Conservation (phyloP, 2,329 filamentous ascomycete genomes). For the Claviceps sorghi region DNA sequence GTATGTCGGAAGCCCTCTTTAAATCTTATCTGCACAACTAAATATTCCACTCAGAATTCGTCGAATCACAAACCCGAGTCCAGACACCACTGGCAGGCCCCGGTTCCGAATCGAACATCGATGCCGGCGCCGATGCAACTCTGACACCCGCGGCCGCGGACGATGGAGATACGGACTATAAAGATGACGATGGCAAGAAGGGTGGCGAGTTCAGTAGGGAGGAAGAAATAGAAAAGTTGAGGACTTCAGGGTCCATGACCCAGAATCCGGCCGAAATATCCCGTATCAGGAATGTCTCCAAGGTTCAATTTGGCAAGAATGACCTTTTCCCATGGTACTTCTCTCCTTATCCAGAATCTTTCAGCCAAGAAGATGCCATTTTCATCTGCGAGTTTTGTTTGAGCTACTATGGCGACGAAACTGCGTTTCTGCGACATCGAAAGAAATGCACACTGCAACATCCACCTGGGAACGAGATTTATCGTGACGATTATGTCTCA, state of each 20-base stretch:
- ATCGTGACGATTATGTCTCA: slow-evolving; percentile 82
- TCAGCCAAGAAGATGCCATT: slow-evolving; percentile 76
- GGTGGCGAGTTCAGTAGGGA: slow-evolving; percentile 55
- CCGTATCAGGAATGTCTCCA: slow-evolving; percentile 85
- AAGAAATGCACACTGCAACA: slow-evolving; percentile 82
- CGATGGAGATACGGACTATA: slow-evolving; percentile 42
- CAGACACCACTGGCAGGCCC: slow-evolving; percentile 28
- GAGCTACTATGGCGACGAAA: slow-evolving; percentile 71
- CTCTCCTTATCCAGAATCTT: slow-evolving; percentile 84
- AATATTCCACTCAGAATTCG: slow-evolving; percentile 22
- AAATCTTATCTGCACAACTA: background rate
- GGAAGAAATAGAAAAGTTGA: slow-evolving; percentile 90
- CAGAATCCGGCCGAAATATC: slow-evolving; percentile 96
- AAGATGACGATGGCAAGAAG: slow-evolving; percentile 28
- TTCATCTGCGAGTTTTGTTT: slow-evolving; percentile 98
- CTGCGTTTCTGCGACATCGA: slow-evolving; percentile 73
- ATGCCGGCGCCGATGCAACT: slow-evolving; percentile 27
- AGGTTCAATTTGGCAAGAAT: slow-evolving; percentile 82
- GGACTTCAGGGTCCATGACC: slow-evolving; percentile 93
- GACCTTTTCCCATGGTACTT: slow-evolving; percentile 99
- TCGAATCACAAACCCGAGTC: slow-evolving; percentile 30
- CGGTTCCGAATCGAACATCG: slow-evolving; percentile 31
- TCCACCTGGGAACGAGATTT: slow-evolving; percentile 95
- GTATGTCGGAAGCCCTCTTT: slow-evolving; percentile 10
- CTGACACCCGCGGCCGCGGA: slow-evolving; percentile 31